A percentile compares a stretch with the other conserved stretches of the same genome.
Evolutionary conservation across 345 rosid species (phyloP).

Genomic region (Dovyalis caffra): DNA sequence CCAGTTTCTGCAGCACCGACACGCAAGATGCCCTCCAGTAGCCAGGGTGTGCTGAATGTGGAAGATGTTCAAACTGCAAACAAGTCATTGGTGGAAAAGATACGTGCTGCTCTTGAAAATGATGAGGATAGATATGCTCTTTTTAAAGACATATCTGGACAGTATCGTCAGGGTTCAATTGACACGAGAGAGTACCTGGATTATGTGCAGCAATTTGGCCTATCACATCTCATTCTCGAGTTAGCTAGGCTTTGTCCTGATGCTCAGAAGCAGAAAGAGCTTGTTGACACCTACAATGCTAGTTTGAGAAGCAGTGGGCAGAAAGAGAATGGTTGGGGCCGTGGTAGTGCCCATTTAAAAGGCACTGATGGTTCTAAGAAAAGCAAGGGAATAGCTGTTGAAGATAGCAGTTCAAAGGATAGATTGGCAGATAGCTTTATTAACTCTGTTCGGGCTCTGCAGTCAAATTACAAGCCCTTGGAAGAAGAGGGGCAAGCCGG

Average conservation of each 20-base stretch:
- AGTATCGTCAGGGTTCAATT: conserved; percentile 78
- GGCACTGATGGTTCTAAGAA: conserved; percentile 31
- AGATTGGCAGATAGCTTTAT: conserved; percentile 56
- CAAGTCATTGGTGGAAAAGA: conserved; percentile 78
- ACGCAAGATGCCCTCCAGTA: conserved; percentile 34
- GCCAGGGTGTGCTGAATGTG: conserved; percentile 31
- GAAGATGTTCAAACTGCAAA: conserved; percentile 74
- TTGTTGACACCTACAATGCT: conserved; percentile 60
- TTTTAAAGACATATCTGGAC: conserved; percentile 71
- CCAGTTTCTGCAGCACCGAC: conserved; percentile 61
- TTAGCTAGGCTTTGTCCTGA: conserved; percentile 90
- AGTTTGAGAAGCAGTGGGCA: conserved; percentile 32
- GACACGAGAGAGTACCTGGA: conserved; percentile 60
- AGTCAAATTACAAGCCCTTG: conserved; percentile 41
- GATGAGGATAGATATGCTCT: conserved; percentile 67
- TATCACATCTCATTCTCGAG: conserved; percentile 73
- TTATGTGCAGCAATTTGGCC: conserved; percentile 58
- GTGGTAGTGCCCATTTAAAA: conserved; percentile 16
- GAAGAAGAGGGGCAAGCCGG: conserved; percentile 53
- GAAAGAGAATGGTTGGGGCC: conserved; percentile 33
- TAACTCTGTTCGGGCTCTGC: conserved; percentile 57
- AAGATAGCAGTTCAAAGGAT: conserved; percentile 37
- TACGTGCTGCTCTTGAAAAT: conserved; percentile 59
- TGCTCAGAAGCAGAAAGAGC: conserved; percentile 75
- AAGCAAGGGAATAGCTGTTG: conserved; percentile 42